phyloP scores from a whole-genome alignment of 202 grass and related monocot genomes.

The Hordeum pubiflorum region DNA sequence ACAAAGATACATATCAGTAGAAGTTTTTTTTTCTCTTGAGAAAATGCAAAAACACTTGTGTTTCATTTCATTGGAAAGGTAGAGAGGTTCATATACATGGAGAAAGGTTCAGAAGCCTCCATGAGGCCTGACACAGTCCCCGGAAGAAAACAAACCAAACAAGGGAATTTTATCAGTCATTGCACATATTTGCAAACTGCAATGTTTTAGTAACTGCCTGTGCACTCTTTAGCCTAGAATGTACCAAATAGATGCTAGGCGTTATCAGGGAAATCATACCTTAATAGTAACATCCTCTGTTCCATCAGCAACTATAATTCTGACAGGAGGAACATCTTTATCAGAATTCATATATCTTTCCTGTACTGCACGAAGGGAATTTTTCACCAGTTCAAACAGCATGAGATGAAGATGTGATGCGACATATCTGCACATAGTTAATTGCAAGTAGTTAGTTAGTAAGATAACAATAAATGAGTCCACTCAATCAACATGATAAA shows the following conservation, averaged over 20 bases:
- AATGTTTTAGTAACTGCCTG: background rate
- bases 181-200: constrained; percentile 4
- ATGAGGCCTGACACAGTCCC: too few species aligned
- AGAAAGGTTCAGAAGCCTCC: too few species aligned
- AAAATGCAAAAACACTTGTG: too few species aligned
- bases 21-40: background rate
- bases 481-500: constrained; percentile 4
- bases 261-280: constrained; percentile 34
- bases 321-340: constrained; percentile 62
- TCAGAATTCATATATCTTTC: constrained; percentile 88
- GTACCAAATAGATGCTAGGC: constrained; percentile 10
- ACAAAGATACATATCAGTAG: background rate
- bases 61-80: too few species aligned
- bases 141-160: too few species aligned
- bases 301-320: constrained; percentile 37
- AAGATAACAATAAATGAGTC: background rate
- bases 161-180: background rate
- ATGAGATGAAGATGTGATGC: constrained; percentile 81
- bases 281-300: constrained; percentile 96
- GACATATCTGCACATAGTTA: constrained; percentile 58
- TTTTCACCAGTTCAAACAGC: constrained; percentile 96
- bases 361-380: constrained; percentile 89
- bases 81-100: too few species aligned
- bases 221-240: background rate
- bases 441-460: constrained; percentile 25